These are phyloP conservation scores for Allomyces macrogynus DNA, from an alignment of 192 early-diverging fungal genomes.

Conservation along the genomic window DNA sequence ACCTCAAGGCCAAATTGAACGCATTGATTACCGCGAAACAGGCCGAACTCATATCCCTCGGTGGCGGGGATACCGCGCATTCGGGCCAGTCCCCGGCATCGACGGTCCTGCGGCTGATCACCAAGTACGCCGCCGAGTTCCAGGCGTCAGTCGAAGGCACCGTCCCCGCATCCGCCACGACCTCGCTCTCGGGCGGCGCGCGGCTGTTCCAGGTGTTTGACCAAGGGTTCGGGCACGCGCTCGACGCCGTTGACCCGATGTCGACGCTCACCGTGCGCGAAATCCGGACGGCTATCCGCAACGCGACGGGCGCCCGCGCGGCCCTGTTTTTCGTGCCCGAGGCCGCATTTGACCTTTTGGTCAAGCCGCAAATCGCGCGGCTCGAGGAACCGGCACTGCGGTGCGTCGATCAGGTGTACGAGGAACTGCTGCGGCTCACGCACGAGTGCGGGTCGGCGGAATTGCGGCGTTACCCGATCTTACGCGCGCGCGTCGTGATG, in stretches of 20 bases:
- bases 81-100: not conserved
- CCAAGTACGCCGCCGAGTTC: slow-evolving; percentile 57
- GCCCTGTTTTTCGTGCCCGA: slow-evolving; percentile 64
- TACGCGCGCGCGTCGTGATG: slow-evolving; percentile 54
- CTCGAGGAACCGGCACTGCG: slow-evolving; percentile 53
- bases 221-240: slow-evolving; percentile 48
- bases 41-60: slow-evolving; percentile 48
- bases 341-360: slow-evolving; percentile 62
- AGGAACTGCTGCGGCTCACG: slow-evolving; percentile 61
- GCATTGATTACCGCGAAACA: slow-evolving; percentile 55
- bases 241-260: slow-evolving; percentile 51
- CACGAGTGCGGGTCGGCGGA: slow-evolving; percentile 45
- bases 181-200: slow-evolving; percentile 59
- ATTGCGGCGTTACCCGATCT: slow-evolving; percentile 49
- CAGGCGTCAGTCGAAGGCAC: slow-evolving; percentile 60
- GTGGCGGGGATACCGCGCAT: slow-evolving; percentile 19
- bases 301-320: slow-evolving; percentile 56
- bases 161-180: slow-evolving; percentile 42
- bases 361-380: slow-evolving; percentile 57
- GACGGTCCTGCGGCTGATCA: slow-evolving; percentile 39
- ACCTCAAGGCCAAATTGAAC: slow-evolving; percentile 53
- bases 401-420: slow-evolving; percentile 64
- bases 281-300: slow-evolving; percentile 64
- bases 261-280: slow-evolving; percentile 46
- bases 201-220: slow-evolving; percentile 70